Conservation (phyloP, 805 yeast genomes). For the Spathaspora sp. region DNA sequence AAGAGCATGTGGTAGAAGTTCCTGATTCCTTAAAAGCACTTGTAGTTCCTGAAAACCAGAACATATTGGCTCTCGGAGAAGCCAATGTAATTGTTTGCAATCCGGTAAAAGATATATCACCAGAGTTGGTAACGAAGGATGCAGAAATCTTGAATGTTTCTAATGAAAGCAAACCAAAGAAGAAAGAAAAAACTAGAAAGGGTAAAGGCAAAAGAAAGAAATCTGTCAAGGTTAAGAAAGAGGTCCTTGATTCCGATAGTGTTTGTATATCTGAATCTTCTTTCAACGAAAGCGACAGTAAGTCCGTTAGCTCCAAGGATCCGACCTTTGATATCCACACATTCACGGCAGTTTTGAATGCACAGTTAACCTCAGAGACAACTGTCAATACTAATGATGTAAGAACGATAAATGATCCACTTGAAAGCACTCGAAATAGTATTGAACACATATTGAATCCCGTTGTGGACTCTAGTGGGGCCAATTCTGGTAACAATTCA, state of each 20-base stretch:
- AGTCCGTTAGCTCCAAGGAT: neutral
- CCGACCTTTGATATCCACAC: constrained; percentile 21
- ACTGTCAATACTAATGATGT: neutral
- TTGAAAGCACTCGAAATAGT: neutral
- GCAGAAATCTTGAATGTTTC: neutral
- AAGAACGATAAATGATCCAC: neutral
- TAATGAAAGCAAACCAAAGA: neutral
- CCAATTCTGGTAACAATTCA: neutral
- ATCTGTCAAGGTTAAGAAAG: neutral
- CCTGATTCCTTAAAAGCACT: neutral
- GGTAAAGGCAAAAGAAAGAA: neutral
- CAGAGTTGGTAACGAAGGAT: neutral
- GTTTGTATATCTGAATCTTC: neutral
- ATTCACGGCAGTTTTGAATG: constrained; percentile 22
- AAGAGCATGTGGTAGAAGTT: neutral
- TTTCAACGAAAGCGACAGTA: neutral
- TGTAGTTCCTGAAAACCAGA: neutral
- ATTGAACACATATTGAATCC: neutral
- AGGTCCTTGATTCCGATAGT: neutral
- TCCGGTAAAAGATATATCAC: neutral
- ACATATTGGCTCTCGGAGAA: neutral
- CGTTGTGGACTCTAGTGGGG: constrained; percentile 4
- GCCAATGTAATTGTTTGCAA: neutral
- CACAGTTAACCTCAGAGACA: constrained; percentile 12
- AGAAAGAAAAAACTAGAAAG: neutral